A percentile compares a stretch with the other conserved stretches of the same genome.
Evolutionary conservation across 345 rosid genomes (phyloP).

Genomic region (Excoecaria agallocha): DNA sequence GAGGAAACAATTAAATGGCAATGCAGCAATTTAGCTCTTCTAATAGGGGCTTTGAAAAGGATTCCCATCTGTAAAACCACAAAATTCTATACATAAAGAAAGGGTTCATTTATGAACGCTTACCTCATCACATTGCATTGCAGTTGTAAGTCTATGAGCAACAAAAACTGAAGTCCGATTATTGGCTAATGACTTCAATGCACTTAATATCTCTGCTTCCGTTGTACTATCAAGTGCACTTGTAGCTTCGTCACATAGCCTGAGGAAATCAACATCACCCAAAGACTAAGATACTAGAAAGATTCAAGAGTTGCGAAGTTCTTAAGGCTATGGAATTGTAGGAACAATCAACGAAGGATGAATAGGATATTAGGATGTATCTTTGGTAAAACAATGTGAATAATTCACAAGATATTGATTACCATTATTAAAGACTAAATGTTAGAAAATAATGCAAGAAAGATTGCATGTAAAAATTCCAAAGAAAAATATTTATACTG

Average conservation of each 20-base stretch:
- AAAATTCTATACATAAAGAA: constrained; percentile 1
- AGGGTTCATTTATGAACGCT: not conserved
- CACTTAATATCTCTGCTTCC: constrained; percentile 88
- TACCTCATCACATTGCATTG: constrained; percentile 99
- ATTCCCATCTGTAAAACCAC: not conserved
- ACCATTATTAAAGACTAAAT: not conserved
- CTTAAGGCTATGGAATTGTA: not conserved
- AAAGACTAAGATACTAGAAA: not conserved
- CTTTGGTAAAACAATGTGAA: not conserved
- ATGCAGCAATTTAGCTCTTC: not conserved
- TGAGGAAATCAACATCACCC: constrained; percentile 29
- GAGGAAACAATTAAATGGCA: not conserved
- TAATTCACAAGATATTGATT: not conserved
- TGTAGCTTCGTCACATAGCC: constrained; percentile 98
- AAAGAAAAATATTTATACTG: not conserved
- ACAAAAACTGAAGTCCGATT: constrained; percentile 88
- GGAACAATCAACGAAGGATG: not conserved
- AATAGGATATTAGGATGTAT: not conserved
- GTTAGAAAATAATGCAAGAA: not conserved
- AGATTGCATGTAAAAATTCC: not conserved
- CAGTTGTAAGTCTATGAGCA: constrained; percentile 98
- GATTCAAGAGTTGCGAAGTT: not conserved
- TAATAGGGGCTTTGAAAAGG: not conserved
- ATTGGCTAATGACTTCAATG: constrained; percentile 76
- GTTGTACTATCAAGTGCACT: constrained; percentile 99